Evolutionary conservation across 306 rosid species (phyloP), one percentile per base, ranked within the genome.

Genomic region (Mimosa bimucronata): DNA sequence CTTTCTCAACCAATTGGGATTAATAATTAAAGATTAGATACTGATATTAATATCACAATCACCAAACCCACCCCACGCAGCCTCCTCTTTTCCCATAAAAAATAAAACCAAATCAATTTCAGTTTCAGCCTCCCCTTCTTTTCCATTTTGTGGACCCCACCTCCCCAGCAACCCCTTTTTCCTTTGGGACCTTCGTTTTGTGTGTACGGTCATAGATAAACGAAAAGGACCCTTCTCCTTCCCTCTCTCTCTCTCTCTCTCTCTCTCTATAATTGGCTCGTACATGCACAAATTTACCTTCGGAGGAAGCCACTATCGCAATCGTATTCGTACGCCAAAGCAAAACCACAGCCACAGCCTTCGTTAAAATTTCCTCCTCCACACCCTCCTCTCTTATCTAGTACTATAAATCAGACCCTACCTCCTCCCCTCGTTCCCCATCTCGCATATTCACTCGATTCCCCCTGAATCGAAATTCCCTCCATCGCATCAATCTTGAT

Each of bases 311-410:
- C 87, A 74, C 85, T 81, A 62, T 16, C n/a, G 16, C 83, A 58
- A 14, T n/a, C n/a, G n/a, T n/a, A n/a, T n/a, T 52, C 37, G 14
- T 40, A 10, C 75, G 31, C 2, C 85, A 67, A 77, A 66, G 81
- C 80, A 14, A 16, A 82, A 15, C 75, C 77, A 65, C 83, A 82
- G 64, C 89, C 88, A 71, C 79, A 23, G 23, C 68, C n/a, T 14
- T 5, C 3, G 41, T 2, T 18, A 5, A 46, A n/a, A n/a, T n/a
- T 64, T 64, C 28, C 18, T 34, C 40, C 29, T 29, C 38, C 26
- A 48, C 25, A 69, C 57, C 77, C 25, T 34, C 13, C 12, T 42
- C 77, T 62, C 81, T 40, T 44, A 66, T 85, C n/a, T n/a, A n/a
- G n/a, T n/a, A n/a, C 87, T 86, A 84, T 86, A 64, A 80, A 84